These are phyloP conservation scores for Mortierella sp. DNA, from an alignment of 371 early-diverging fungal genomes.

Conservation along the genomic window DNA sequence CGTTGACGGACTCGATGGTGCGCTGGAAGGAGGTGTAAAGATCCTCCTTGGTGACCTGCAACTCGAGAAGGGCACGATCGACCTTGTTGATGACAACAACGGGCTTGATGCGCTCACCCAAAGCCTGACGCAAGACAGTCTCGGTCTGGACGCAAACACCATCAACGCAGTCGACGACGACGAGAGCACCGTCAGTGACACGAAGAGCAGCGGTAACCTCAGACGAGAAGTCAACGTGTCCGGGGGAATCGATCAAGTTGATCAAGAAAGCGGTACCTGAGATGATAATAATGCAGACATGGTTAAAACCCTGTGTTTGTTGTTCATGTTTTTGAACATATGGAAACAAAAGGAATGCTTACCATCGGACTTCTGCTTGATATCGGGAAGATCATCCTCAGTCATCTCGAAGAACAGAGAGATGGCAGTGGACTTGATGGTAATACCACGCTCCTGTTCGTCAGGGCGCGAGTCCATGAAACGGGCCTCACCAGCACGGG, in stretches of 20 bases:
- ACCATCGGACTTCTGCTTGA: conserved; percentile 94
- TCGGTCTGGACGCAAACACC: conserved; percentile 99
- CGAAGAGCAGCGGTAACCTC: conserved; percentile 99
- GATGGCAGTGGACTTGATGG: conserved; percentile 99
- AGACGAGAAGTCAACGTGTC: conserved; percentile 99
- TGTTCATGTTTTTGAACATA: not conserved
- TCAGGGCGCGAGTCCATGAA: conserved; percentile 99
- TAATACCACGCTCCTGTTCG: conserved; percentile 99
- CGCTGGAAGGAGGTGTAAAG: conserved; percentile 94
- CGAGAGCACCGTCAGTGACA: conserved; percentile 99
- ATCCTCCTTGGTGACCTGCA: conserved; percentile 96
- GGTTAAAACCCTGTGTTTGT: no score
- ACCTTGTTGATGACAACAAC: conserved; percentile 99
- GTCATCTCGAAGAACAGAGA: conserved; percentile 98
- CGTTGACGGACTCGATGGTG: conserved; percentile 97
- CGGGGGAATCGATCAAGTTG: conserved; percentile 99
- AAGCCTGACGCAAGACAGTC: conserved; percentile 99
- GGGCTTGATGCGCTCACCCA: conserved; percentile 99
- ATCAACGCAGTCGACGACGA: conserved; percentile 99
- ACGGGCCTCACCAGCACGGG: conserved; percentile 98
- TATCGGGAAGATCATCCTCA: conserved; percentile 87
- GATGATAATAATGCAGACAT: not conserved
- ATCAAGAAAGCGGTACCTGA: conserved; percentile 95
- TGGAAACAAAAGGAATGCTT: conserved; percentile 6
- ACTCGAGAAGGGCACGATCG: conserved; percentile 99